phyloP scores from a whole-genome alignment of 208 protist genomes.

The Leishmania major region DNA sequence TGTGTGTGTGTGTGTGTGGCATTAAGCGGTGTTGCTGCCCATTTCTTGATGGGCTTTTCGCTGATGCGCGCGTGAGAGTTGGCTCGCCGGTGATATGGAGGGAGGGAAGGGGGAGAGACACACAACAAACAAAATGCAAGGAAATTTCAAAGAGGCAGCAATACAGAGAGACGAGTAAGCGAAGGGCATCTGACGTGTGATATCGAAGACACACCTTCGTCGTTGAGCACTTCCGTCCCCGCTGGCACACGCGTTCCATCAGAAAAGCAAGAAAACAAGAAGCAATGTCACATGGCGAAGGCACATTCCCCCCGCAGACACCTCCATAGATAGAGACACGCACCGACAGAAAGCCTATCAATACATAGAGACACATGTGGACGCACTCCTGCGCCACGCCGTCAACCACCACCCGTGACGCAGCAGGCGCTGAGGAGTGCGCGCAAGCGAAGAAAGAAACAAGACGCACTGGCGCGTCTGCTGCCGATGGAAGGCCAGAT shows the following conservation, averaged over 20 bases:
- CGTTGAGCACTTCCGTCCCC: neutral
- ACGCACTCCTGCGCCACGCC: neutral
- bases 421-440: neutral
- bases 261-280: constrained; percentile 12
- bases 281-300: constrained; percentile 5
- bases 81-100: neutral
- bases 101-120: neutral
- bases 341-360: neutral
- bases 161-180: neutral
- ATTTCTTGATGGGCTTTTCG: neutral
- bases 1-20: neutral
- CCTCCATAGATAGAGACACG: neutral
- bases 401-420: neutral
- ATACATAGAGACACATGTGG: constrained; percentile 6
- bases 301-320: neutral
- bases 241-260: neutral
- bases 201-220: neutral
- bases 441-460: neutral
- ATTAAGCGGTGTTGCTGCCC: neutral
- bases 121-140: no score
- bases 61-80: neutral
- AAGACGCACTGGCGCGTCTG: neutral
- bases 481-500: neutral
- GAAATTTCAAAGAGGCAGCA: neutral
- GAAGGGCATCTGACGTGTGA: neutral